Conservation (phyloP, 2,329 filamentous ascomycete genomes). For the Fusarium pininemorale region DNA sequence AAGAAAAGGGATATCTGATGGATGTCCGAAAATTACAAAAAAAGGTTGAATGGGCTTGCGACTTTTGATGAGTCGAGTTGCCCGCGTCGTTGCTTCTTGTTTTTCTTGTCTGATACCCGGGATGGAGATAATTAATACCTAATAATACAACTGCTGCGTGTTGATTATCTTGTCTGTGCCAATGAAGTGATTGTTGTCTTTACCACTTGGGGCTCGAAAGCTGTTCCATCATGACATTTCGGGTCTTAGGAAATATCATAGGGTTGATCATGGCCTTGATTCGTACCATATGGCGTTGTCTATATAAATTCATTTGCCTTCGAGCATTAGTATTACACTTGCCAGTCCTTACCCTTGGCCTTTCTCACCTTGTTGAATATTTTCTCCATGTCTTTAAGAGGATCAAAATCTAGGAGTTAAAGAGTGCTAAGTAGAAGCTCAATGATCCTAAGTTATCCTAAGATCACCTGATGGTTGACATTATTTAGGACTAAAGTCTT, state of each 20-base stretch:
- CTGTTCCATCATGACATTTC: neutral
- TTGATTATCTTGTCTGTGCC: constrained; percentile 26
- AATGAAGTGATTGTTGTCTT: neutral
- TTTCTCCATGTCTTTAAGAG: neutral
- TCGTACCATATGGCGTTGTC: neutral
- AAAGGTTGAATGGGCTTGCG: constrained; percentile 31
- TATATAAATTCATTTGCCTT: neutral
- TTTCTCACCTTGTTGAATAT: neutral
- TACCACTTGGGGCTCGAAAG: no score
- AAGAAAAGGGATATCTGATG: constrained; percentile 25
- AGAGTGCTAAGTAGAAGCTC: neutral
- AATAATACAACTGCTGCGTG: constrained; percentile 55
- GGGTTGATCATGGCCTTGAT: neutral
- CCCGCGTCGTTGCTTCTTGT: constrained; percentile 41
- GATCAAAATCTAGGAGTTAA: neutral
- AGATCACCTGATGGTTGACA: neutral
- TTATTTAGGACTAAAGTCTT: neutral
- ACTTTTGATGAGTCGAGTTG: constrained; percentile 31
- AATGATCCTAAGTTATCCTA: neutral
- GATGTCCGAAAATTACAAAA: constrained; percentile 32
- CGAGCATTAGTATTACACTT: neutral
- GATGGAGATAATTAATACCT: constrained; percentile 55
- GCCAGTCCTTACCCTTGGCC: neutral
- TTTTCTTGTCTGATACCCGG: constrained; percentile 53
- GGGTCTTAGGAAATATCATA: no score